Conservation (phyloP, 179 eudicot genomes). For the Beta corolliflora region DNA sequence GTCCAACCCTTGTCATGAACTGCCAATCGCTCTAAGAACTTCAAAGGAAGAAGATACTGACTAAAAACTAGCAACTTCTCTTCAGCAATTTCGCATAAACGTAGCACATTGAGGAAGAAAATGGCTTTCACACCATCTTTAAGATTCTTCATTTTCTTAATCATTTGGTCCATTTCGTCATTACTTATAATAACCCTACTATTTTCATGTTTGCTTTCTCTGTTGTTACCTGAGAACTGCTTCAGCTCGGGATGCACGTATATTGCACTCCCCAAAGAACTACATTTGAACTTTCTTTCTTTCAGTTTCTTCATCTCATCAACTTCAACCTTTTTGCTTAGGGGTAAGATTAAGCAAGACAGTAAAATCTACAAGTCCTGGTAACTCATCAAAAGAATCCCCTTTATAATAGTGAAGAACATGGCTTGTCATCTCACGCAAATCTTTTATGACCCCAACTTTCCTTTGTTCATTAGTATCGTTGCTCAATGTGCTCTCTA, state of each 20-base stretch:
- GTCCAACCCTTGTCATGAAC: conserved; percentile 56
- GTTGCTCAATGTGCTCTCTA: conserved; percentile 50
- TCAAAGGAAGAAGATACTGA: conserved; percentile 67
- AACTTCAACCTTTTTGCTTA: conserved; percentile 47
- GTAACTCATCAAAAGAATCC: conserved; percentile 71
- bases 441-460: conserved; percentile 47
- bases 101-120: conserved; percentile 63
- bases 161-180: conserved; percentile 40
- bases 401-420: conserved; percentile 82
- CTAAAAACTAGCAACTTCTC: conserved; percentile 85
- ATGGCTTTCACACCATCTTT: conserved; percentile 75
- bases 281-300: conserved; percentile 49
- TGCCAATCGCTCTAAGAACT: conserved; percentile 64
- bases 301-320: conserved; percentile 39
- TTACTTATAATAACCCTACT: conserved; percentile 12
- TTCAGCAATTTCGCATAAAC: conserved; percentile 54
- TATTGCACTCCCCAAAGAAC: conserved; percentile 46
- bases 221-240: conserved; percentile 33
- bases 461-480: conserved; percentile 48
- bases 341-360: conserved; percentile 56
- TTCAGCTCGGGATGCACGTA: conserved; percentile 57
- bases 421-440: conserved; percentile 75
- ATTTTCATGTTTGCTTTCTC: conserved; percentile 20
- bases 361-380: conserved; percentile 70
- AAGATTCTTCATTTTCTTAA: conserved; percentile 47